Percentiles rank a stretch among this genome's conserved stretches.
phyloP scores from a whole-genome alignment of 2,329 filamentous ascomycete genomes.

The Cladosporium cucumerinum region DNA sequence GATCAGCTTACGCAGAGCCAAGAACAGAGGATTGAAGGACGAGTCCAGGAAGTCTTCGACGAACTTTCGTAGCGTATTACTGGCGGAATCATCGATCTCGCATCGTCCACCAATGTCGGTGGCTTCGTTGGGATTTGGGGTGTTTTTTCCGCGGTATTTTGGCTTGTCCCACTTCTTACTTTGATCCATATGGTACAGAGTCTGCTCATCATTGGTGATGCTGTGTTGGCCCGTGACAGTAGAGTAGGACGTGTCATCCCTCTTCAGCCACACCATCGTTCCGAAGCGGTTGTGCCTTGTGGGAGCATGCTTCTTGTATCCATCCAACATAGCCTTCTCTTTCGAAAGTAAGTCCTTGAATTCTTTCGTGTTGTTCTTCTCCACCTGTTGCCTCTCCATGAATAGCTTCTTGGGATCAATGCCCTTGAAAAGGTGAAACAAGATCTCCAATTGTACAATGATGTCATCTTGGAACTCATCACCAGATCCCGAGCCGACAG shows the following conservation, averaged over 20 bases:
- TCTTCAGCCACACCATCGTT: conserved; percentile 94
- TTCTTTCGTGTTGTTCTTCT: conserved; percentile 67
- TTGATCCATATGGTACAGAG: conserved; percentile 83
- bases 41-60: conserved; percentile 93
- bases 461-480: conserved; percentile 91
- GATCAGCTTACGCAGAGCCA: conserved; percentile 80
- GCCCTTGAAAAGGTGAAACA: conserved; percentile 91
- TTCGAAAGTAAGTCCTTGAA: conserved; percentile 72
- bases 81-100: conserved; percentile 68
- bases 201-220: conserved; percentile 67
- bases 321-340: conserved; percentile 77
- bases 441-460: conserved; percentile 80
- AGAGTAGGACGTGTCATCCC: conserved; percentile 77
- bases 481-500: conserved; percentile 85
- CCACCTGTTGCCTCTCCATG: conserved; percentile 71
- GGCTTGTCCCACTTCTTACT: conserved; percentile 89
- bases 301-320: conserved; percentile 72
- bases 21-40: conserved; percentile 85
- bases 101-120: conserved; percentile 75
- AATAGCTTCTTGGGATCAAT: conserved; percentile 82
- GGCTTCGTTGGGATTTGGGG: conserved; percentile 44
- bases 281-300: conserved; percentile 92
- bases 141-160: conserved; percentile 48
- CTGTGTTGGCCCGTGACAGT: conserved; percentile 87
- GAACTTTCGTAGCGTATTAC: conserved; percentile 72